Percentiles rank a stretch among this genome's conserved stretches.
Evolutionary conservation across 768 basidiomycete genomes (phyloP).

Genomic region (Kwoniella shandongensis): DNA sequence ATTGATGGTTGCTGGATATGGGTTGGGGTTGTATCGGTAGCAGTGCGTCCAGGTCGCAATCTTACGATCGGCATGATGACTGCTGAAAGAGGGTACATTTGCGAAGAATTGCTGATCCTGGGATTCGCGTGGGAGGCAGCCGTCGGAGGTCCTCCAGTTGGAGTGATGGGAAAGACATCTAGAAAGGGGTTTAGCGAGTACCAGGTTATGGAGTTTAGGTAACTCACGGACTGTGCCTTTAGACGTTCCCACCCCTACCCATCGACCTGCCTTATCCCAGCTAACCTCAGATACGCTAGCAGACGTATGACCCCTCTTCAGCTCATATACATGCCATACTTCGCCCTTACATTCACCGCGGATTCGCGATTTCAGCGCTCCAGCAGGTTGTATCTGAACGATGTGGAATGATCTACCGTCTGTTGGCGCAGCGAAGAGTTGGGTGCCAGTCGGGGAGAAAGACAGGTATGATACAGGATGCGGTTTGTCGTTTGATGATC

Average conservation of each 20-base stretch:
- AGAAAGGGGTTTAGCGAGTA: slow-evolving; percentile 41
- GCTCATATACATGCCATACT: slow-evolving; percentile 64
- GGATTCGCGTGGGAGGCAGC: slow-evolving; percentile 58
- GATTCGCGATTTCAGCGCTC: not conserved
- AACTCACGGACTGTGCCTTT: slow-evolving; percentile 54
- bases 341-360: slow-evolving; percentile 22
- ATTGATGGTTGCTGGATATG: slow-evolving; percentile 20
- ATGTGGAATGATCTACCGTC: slow-evolving; percentile 42
- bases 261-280: slow-evolving; percentile 65
- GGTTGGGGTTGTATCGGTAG: slow-evolving; percentile 45
- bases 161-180: slow-evolving; percentile 74
- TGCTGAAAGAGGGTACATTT: slow-evolving; percentile 60
- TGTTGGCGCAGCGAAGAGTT: slow-evolving; percentile 32
- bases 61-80: slow-evolving; percentile 64
- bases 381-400: slow-evolving; percentile 35
- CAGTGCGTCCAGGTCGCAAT: slow-evolving; percentile 46
- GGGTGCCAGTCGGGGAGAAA: slow-evolving; percentile 37
- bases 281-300: slow-evolving; percentile 63
- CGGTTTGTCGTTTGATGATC: not conserved
- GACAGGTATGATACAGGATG: slow-evolving; percentile 24
- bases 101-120: slow-evolving; percentile 58
- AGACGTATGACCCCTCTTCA: slow-evolving; percentile 70
- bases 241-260: slow-evolving; percentile 67
- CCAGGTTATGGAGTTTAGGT: not conserved
- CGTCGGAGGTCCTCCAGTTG: slow-evolving; percentile 71